Evolutionary conservation across 495 filamentous ascomycete genomes (phyloP).

Genomic region (Hypoxylon cercidicola): DNA sequence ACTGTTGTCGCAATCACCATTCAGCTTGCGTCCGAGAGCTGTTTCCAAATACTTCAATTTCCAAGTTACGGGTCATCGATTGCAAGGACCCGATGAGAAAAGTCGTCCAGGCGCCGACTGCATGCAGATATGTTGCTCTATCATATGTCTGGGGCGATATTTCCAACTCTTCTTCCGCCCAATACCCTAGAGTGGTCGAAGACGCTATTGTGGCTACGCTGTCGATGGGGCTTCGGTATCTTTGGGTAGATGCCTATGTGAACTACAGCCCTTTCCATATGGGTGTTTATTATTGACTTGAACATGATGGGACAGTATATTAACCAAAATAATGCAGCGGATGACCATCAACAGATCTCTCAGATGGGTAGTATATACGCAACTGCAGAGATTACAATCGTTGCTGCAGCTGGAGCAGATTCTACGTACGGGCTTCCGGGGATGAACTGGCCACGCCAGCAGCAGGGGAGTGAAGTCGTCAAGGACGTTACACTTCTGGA

Average conservation of each 20-base stretch:
- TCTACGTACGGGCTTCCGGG: constrained; percentile 24
- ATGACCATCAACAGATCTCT: constrained; percentile 43
- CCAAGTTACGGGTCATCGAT: neutral
- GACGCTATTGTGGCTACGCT: neutral
- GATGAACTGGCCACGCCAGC: constrained; percentile 1
- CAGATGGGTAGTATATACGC: constrained; percentile 51
- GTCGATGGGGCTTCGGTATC: constrained; percentile 6
- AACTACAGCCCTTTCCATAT: neutral
- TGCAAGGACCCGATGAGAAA: neutral
- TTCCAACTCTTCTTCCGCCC: neutral
- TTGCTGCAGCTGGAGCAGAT: constrained; percentile 45
- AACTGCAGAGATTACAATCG: constrained; percentile 46
- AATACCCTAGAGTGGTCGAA: neutral
- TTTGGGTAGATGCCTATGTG: constrained; percentile 18
- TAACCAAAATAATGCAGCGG: constrained; percentile 41
- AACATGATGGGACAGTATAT: constrained; percentile 45
- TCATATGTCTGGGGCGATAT: constrained; percentile 48
- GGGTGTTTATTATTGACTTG: neutral
- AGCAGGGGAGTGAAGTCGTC: neutral
- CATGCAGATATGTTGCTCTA: constrained; percentile 37
- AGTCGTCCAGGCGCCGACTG: neutral
- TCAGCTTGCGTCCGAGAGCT: neutral
- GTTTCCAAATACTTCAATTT: neutral
- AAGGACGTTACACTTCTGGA: too few species aligned
- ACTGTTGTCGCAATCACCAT: neutral